Percentiles rank a stretch among this genome's conserved stretches.
Evolutionary conservation across 768 basidiomycete species (phyloP).

Genomic region (Ramaria sp.): DNA sequence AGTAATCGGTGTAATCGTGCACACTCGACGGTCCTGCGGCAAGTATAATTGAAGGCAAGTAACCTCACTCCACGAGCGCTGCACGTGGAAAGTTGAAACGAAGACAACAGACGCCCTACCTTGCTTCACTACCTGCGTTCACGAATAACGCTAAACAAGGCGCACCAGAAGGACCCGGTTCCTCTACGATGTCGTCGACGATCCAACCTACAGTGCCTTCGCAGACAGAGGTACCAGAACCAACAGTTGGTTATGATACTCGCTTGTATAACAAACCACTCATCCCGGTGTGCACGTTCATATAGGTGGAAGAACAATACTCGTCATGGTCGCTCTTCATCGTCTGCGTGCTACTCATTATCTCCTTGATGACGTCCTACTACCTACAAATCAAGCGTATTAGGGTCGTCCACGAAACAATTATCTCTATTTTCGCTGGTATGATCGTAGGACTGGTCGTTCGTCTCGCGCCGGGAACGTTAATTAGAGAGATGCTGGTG

Average conservation of each 20-base stretch:
- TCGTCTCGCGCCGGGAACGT: conserved; percentile 79
- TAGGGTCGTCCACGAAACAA: conserved; percentile 89
- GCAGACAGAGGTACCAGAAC: neutral
- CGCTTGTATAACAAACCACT: neutral
- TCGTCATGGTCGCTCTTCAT: conserved; percentile 93
- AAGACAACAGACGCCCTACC: neutral
- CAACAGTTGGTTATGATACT: neutral
- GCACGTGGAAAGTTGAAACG: neutral
- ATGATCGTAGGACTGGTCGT: conserved; percentile 93
- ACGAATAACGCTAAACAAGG: neutral
- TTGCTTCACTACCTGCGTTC: neutral
- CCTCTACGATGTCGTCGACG: neutral
- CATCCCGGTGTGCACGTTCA: neutral
- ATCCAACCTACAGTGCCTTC: neutral
- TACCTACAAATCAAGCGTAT: conserved; percentile 97
- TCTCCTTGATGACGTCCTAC: conserved; percentile 94
- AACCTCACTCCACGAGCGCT: neutral
- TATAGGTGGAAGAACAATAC: conserved; percentile 76
- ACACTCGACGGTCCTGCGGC: too few species aligned
- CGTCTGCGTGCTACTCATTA: conserved; percentile 82
- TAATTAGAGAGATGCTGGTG: conserved; percentile 97
- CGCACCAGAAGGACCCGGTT: neutral
- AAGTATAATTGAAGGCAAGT: neutral
- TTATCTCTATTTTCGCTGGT: conserved; percentile 90
- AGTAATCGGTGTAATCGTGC: too few species aligned